A percentile compares a stretch with the other conserved stretches of the same genome.
Conservation (phyloP, 1,284 basidiomycete species). For the Trichosporon coremiiforme region DNA sequence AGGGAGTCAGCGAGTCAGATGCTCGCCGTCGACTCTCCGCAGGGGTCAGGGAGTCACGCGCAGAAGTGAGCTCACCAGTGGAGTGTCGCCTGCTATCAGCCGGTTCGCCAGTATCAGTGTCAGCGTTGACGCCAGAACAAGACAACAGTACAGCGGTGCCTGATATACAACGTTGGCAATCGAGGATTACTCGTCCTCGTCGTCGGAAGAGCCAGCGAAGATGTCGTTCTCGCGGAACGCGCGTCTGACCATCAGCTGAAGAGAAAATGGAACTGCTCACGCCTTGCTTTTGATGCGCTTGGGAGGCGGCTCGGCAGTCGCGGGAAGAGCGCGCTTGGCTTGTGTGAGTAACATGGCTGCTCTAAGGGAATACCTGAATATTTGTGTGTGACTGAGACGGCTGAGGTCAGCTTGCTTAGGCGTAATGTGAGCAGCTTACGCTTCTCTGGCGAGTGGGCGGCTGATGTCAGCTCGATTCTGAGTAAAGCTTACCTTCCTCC, state of each 20-base stretch:
- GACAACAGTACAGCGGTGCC: constrained; percentile 15
- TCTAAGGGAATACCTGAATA: background rate
- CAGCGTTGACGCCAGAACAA: too few species aligned
- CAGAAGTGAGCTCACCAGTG: too few species aligned
- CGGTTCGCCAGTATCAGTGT: too few species aligned
- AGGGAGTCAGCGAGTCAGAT: too few species aligned
- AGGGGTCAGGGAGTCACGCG: too few species aligned
- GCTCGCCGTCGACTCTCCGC: too few species aligned
- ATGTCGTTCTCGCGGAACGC: constrained; percentile 38
- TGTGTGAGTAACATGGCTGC: background rate
- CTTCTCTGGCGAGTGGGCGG: background rate
- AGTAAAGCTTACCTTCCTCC: background rate
- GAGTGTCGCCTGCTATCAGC: too few species aligned
- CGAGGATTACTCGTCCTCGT: constrained; percentile 17
- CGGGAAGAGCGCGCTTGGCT: constrained; percentile 5
- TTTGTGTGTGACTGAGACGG: background rate
- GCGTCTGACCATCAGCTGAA: constrained; percentile 25
- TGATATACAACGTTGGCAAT: background rate
- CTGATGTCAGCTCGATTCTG: background rate
- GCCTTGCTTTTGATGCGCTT: constrained; percentile 31
- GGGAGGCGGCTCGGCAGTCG: background rate
- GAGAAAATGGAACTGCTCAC: constrained; percentile 16
- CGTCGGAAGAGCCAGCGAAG: constrained; percentile 33
- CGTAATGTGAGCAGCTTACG: background rate
- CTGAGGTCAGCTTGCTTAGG: background rate